A percentile compares a stretch with the other conserved stretches of the same genome.
These are phyloP conservation scores for Jaltomata sinuosa DNA, from an alignment of 257 asterid genomes.

Conservation along the genomic window DNA sequence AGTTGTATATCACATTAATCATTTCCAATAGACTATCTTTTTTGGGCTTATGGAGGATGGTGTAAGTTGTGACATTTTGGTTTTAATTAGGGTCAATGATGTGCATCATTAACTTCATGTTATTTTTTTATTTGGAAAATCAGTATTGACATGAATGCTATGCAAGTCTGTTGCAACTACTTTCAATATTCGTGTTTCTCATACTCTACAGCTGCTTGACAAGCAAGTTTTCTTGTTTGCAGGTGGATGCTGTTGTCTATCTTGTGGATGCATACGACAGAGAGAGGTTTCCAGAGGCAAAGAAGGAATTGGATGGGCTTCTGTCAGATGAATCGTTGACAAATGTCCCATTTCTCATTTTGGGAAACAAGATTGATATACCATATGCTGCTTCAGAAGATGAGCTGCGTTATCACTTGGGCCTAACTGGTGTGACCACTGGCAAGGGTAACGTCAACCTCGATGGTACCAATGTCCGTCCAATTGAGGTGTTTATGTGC, in stretches of 20 bases:
- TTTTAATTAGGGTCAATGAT: background rate
- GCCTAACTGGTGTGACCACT: slow-evolving; percentile 29
- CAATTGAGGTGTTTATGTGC: slow-evolving; percentile 43
- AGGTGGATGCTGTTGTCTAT: slow-evolving; percentile 44
- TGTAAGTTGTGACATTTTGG: background rate
- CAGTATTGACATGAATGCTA: background rate
- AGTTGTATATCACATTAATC: background rate
- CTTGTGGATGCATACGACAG: slow-evolving; percentile 35
- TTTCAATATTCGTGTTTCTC: background rate
- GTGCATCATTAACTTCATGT: background rate
- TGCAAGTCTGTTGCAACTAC: background rate
- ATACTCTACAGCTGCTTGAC: background rate
- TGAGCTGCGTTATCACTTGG: slow-evolving; percentile 28
- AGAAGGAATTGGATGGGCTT: slow-evolving; percentile 42
- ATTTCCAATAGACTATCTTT: background rate
- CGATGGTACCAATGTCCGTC: slow-evolving; percentile 16
- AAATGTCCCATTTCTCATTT: slow-evolving; percentile 36
- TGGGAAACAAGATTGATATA: slow-evolving; percentile 40
- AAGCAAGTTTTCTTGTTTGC: background rate
- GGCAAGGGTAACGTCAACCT: slow-evolving; percentile 29
- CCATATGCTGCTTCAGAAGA: slow-evolving; percentile 43
- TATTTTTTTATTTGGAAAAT: background rate
- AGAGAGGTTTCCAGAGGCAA: slow-evolving; percentile 37
- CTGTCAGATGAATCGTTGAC: slow-evolving; percentile 26
- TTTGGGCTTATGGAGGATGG: background rate